These are phyloP conservation scores for Dioscorea cayenensis DNA, from an alignment of 116 monocot species.

Conservation along the genomic window DNA sequence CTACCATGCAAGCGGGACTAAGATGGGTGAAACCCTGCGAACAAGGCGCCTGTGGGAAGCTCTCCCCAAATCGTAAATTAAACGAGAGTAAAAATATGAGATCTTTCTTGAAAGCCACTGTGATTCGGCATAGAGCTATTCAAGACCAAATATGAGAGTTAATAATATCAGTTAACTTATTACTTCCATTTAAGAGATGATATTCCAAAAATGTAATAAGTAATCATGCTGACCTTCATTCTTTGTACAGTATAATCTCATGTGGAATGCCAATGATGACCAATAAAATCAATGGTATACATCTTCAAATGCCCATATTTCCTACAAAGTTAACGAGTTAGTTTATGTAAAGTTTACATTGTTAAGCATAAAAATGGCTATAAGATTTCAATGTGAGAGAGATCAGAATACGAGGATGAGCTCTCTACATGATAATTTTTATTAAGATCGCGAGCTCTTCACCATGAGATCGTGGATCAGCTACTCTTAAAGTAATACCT, in stretches of 20 bases:
- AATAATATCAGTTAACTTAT: neutral
- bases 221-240: neutral
- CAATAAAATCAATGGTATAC: conserved; percentile 1
- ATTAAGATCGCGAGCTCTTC: neutral
- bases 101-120: conserved; percentile 2
- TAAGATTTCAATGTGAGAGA: neutral
- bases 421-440: neutral
- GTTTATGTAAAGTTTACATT: neutral
- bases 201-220: neutral
- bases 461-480: conserved; percentile 1
- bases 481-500: neutral
- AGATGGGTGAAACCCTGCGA: conserved; percentile 7
- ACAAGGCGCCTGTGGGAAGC: too few species aligned
- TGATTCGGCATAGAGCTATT: conserved; percentile 5
- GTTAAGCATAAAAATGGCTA: neutral
- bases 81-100: neutral
- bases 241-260: neutral
- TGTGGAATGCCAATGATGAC: neutral
- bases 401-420: neutral
- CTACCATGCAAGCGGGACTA: conserved; percentile 14
- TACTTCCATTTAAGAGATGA: too few species aligned
- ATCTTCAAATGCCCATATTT: neutral
- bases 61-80: too few species aligned
- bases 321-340: neutral
- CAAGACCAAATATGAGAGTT: neutral